Evolutionary conservation across 192 early-diverging fungal genomes (phyloP).

Genomic region (Coemansia nantahalensis): DNA sequence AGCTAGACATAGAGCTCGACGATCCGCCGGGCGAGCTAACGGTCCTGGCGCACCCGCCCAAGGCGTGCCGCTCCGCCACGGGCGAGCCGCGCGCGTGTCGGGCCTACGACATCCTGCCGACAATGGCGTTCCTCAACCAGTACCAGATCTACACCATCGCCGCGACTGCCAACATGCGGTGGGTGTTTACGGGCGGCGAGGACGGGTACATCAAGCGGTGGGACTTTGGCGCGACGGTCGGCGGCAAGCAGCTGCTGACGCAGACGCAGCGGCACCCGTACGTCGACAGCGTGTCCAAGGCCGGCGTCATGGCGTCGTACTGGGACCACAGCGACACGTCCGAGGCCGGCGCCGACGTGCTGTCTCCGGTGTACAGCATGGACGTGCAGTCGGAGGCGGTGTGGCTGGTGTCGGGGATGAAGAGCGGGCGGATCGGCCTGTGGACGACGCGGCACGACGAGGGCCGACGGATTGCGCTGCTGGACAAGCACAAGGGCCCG

Average conservation of each 20-base stretch:
- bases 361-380: constrained; percentile 91
- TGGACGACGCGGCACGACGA: constrained; percentile 93
- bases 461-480: constrained; percentile 80
- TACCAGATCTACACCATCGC: constrained; percentile 68
- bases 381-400: constrained; percentile 91
- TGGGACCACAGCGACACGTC: constrained; percentile 48
- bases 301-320: constrained; percentile 43
- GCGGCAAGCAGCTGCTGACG: constrained; percentile 78
- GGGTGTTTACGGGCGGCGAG: constrained; percentile 82
- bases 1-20: constrained; percentile 40
- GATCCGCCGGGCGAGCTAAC: constrained; percentile 39
- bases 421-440: constrained; percentile 83
- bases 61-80: background rate
- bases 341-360: constrained; percentile 48
- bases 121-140: constrained; percentile 31
- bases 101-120: constrained; percentile 35
- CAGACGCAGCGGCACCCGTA: constrained; percentile 80
- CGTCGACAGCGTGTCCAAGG: constrained; percentile 81
- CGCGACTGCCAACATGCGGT: constrained; percentile 69
- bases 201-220: constrained; percentile 96
- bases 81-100: background rate
- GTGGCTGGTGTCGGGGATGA: constrained; percentile 75
- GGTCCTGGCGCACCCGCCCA: constrained; percentile 15
- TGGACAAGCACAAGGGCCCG: constrained; percentile 75
- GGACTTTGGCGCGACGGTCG: constrained; percentile 85